Conservation (phyloP, 371 early-diverging fungal genomes). For the Mortierella sp. region DNA sequence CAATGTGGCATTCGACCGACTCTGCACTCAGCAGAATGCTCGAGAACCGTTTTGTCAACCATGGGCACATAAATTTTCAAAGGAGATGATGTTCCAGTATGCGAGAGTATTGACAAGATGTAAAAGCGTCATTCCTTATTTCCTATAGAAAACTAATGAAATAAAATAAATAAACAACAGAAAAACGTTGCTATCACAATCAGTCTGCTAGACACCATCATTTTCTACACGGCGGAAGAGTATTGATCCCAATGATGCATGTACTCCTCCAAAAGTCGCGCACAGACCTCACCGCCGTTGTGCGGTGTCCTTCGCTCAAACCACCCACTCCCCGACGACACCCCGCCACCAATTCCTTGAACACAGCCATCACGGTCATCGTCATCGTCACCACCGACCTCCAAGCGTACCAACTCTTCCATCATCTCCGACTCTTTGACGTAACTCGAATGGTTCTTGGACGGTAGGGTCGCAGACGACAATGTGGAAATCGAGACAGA, state of each 20-base stretch:
- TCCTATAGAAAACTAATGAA: too few relatives aligned
- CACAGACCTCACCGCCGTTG: slow-evolving; percentile 71
- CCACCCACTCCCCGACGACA: slow-evolving; percentile 12
- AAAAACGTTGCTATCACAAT: neutral
- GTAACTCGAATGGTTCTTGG: slow-evolving; percentile 13
- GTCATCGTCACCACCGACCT: neutral
- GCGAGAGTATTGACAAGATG: too few relatives aligned
- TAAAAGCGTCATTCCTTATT: too few relatives aligned
- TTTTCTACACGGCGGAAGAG: neutral
- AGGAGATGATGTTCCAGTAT: too few relatives aligned
- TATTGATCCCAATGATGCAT: slow-evolving; percentile 59
- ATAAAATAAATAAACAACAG: too few relatives aligned
- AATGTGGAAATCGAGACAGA: slow-evolving; percentile 17
- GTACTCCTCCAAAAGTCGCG: slow-evolving; percentile 62
- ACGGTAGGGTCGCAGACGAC: slow-evolving; percentile 24
- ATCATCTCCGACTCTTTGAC: slow-evolving; percentile 25
- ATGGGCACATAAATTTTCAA: too few relatives aligned
- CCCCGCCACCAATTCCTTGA: neutral
- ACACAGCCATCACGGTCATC: neutral
- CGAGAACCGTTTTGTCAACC: too few relatives aligned
- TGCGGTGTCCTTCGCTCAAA: slow-evolving; percentile 60
- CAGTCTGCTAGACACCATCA: neutral
- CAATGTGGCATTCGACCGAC: too few relatives aligned
- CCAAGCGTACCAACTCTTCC: neutral
- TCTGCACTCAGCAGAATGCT: too few relatives aligned